phyloP scores from a whole-genome alignment of 129 eudicot genomes.

The Centaurea solstitialis region DNA sequence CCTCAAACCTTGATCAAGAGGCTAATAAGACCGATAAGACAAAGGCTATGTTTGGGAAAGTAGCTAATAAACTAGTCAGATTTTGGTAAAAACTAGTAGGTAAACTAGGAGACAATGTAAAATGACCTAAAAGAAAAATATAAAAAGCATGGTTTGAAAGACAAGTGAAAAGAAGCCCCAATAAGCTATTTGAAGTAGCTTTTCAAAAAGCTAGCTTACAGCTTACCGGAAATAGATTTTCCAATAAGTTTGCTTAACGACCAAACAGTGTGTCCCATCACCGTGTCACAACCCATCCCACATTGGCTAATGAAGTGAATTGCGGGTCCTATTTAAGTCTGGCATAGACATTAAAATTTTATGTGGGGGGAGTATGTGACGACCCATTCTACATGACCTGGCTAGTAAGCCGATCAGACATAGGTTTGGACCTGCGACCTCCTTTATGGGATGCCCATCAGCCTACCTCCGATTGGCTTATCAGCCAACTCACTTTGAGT shows the following conservation, averaged over 20 bases:
- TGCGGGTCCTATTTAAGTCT: background rate
- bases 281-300: background rate
- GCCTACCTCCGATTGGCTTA: background rate
- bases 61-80: background rate
- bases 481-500: background rate
- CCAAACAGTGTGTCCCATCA: background rate
- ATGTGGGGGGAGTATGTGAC: no score
- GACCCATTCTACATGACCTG: no score
- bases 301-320: background rate
- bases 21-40: background rate
- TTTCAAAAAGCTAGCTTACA: background rate
- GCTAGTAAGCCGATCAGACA: no score
- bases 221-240: no score
- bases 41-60: background rate
- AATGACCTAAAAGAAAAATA: background rate
- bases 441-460: background rate
- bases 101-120: background rate
- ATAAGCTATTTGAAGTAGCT: background rate
- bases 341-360: no score
- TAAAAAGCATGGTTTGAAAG: background rate
- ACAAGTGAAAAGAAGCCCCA: background rate
- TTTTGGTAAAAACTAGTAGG: background rate
- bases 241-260: background rate
- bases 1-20: background rate
- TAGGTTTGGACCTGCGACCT: background rate